Evolutionary conservation across 192 early-diverging fungal genomes (phyloP).

Genomic region (Coemansia sp.): DNA sequence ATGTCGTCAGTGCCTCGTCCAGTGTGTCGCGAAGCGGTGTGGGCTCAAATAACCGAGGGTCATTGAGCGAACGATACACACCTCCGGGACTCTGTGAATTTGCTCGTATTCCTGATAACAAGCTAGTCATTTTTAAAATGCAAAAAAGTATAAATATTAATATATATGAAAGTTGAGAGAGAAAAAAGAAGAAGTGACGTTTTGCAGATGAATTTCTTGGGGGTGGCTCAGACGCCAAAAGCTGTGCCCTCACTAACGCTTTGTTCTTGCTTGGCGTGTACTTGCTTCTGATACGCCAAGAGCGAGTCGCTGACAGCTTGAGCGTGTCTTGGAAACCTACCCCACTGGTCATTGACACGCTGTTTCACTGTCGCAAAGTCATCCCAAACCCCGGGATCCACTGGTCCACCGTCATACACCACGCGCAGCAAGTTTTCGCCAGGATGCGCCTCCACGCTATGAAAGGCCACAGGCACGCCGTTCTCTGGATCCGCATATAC

Average conservation of each 20-base stretch:
- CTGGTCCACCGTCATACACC: conserved; percentile 68
- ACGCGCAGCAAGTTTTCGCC: conserved; percentile 58
- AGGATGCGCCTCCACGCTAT: conserved; percentile 8
- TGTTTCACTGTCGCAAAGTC: conserved; percentile 63
- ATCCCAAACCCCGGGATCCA: conserved; percentile 57
- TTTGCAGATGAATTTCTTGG: background rate
- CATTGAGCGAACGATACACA: conserved; percentile 25
- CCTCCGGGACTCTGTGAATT: background rate
- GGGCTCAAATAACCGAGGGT: conserved; percentile 35
- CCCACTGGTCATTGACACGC: conserved; percentile 66
- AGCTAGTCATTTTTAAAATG: conserved; percentile 23
- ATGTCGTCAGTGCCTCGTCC: conserved; percentile 28
- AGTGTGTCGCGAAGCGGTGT: conserved; percentile 36
- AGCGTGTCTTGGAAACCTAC: conserved; percentile 45
- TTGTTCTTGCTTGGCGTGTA: conserved; percentile 22
- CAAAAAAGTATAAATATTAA: background rate
- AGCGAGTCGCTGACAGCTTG: conserved; percentile 46
- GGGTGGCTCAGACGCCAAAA: conserved; percentile 15
- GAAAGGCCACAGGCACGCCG: conserved; percentile 45
- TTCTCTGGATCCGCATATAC: conserved; percentile 34
- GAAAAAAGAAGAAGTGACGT: conserved; percentile 2
- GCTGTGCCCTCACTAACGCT: conserved; percentile 23
- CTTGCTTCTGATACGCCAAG: conserved; percentile 27
- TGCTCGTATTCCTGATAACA: conserved; percentile 47
- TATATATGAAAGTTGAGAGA: background rate